Evolutionary conservation across 176 grass and related monocot genomes (phyloP).

Genomic region (Aechmea fasciata): DNA sequence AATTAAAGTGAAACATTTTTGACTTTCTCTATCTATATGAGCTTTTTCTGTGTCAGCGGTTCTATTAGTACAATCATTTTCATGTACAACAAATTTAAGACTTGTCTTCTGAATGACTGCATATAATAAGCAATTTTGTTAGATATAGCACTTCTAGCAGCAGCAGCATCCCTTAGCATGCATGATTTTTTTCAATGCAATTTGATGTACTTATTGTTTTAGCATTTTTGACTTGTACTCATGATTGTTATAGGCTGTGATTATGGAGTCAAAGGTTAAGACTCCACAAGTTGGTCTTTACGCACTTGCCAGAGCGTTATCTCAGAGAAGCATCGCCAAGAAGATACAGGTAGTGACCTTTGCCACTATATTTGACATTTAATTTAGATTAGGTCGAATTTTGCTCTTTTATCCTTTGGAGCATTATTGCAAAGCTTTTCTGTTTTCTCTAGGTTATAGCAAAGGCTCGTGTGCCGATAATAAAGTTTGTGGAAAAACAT

Average conservation of each 20-base stretch:
- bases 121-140: no score
- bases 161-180: neutral
- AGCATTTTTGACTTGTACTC: neutral
- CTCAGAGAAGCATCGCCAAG: constrained; percentile 68
- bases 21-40: no score
- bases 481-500: constrained; percentile 86
- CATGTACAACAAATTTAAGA: no score
- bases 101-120: no score
- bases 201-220: neutral
- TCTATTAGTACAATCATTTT: no score
- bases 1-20: no score
- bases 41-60: no score
- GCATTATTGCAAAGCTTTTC: neutral
- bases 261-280: constrained; percentile 77
- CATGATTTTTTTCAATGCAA: neutral
- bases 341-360: constrained; percentile 68
- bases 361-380: neutral
- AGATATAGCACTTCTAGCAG: neutral
- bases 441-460: constrained; percentile 70
- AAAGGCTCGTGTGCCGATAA: constrained; percentile 95
- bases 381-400: neutral
- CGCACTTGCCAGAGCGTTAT: constrained; percentile 85
- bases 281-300: constrained; percentile 88
- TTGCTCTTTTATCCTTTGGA: neutral
- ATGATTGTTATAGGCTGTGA: constrained; percentile 51